Evolutionary conservation across 2,329 filamentous ascomycete species (phyloP).

Genomic region (Graphilbum ipis-grandicollis): DNA sequence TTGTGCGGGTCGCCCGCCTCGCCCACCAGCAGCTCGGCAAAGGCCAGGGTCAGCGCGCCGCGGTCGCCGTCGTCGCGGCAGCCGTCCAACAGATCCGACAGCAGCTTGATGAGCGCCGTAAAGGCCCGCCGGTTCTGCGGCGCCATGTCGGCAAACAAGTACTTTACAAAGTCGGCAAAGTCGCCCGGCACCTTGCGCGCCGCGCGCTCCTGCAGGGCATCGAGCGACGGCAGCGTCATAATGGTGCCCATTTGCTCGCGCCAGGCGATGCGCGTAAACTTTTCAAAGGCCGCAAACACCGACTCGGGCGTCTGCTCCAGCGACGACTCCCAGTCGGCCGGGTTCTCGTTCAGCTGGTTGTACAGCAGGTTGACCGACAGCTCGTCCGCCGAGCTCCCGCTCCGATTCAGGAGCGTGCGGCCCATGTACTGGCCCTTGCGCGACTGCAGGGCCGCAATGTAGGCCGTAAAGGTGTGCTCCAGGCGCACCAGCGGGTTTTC

Average conservation of each 20-base stretch:
- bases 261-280: slow-evolving; percentile 80
- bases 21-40: slow-evolving; percentile 69
- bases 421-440: slow-evolving; percentile 79
- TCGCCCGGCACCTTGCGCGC: slow-evolving; percentile 53
- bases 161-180: slow-evolving; percentile 52
- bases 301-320: slow-evolving; percentile 66
- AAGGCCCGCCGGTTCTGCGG: slow-evolving; percentile 62
- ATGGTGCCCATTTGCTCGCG: slow-evolving; percentile 74
- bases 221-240: slow-evolving; percentile 53
- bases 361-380: slow-evolving; percentile 77
- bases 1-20: slow-evolving; percentile 50
- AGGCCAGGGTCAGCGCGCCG: slow-evolving; percentile 72
- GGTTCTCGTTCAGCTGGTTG: slow-evolving; percentile 71
- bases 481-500: slow-evolving; percentile 54
- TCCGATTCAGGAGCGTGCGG: slow-evolving; percentile 52
- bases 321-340: slow-evolving; percentile 58
- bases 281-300: slow-evolving; percentile 84
- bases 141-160: slow-evolving; percentile 46
- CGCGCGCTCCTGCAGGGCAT: slow-evolving; percentile 53
- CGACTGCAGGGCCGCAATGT: slow-evolving; percentile 64
- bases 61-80: slow-evolving; percentile 84
- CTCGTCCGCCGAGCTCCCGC: slow-evolving; percentile 45
- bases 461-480: slow-evolving; percentile 73
- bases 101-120: slow-evolving; percentile 64
- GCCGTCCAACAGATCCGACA: slow-evolving; percentile 75